Evolutionary conservation across 192 early-diverging fungal species (phyloP), one percentile per base, ranked within the genome.

Genomic region (Glomus cerebriforme): DNA sequence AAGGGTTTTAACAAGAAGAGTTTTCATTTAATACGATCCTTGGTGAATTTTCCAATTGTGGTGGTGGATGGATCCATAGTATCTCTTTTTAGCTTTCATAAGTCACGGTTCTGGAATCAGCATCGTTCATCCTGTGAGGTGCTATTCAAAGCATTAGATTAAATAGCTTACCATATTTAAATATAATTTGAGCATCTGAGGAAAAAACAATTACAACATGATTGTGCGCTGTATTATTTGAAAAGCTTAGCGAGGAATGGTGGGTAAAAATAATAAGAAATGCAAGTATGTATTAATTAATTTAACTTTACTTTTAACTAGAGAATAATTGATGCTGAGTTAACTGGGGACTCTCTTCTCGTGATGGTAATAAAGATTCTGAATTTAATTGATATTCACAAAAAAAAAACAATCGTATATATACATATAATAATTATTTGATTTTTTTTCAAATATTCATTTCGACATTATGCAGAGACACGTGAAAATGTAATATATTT

Each of bases 1-100:
- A 99, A 99, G 85, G 95, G 95, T 22, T 87, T 98, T 24, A 96
- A 99, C 88, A 92, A 76, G 96, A 97, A 73, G 94, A 95, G 76
- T 84, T 97, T 34, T 96, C 96, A 9, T 97, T 99, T 84, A 95
- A 92, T 82, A 95, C 93, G 27, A 84, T 99, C 15, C 96, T 94
- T 78, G 95, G 92, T 49, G 98, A 99, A 79, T 97, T 92, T 75
- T 87, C 83, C 43, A 91, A 86, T 59, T 86, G 87, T 10, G 79
- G 86, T 49, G 90, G 93, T 80, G 98, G 97, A 59, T 99, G 97
- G 97, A 90, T 98, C 32, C 98, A 98, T 81, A 84, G 90, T 73
- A 92, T 98, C n/a, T 91, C 94, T 1, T 99, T 99, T 82, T 99
- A 34, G 97, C 96, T 31, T 98, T 92, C 86, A 88, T 86, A 17